phyloP scores from a whole-genome alignment of 495 filamentous ascomycete genomes.

The Penicillium parvum region DNA sequence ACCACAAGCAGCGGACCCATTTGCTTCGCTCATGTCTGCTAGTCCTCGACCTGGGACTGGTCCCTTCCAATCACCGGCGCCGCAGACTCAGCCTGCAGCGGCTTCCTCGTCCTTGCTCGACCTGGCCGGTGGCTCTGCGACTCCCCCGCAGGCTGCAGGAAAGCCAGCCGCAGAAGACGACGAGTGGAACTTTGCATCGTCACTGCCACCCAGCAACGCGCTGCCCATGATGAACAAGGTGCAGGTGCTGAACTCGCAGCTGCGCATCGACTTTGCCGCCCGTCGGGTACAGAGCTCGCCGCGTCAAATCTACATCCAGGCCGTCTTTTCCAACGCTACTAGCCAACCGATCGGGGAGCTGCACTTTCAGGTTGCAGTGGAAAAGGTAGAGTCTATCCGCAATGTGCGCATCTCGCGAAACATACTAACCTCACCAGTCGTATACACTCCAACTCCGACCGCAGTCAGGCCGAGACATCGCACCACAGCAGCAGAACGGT shows the following conservation, averaged over 20 bases:
- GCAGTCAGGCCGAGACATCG: conserved; percentile 72
- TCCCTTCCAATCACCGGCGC: conserved; percentile 29
- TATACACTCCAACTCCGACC: conserved; percentile 77
- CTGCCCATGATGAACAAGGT: conserved; percentile 57
- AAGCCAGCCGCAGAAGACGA: conserved; percentile 50
- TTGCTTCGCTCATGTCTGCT: conserved; percentile 62
- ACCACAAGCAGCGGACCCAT: conserved; percentile 53
- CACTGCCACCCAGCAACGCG: conserved; percentile 59
- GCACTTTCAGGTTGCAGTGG: conserved; percentile 88
- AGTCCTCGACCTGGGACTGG: conserved; percentile 41
- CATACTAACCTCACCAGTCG: conserved; percentile 38
- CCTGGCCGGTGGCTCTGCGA: conserved; percentile 24
- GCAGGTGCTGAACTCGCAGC: conserved; percentile 51
- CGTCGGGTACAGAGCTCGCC: conserved; percentile 35
- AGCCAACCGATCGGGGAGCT: conserved; percentile 67
- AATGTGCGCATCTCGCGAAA: not conserved
- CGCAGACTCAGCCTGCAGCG: conserved; percentile 16
- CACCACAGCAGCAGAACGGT: conserved; percentile 67
- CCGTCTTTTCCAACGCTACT: conserved; percentile 73
- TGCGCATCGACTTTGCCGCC: conserved; percentile 50
- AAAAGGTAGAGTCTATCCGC: conserved; percentile 60
- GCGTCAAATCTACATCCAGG: conserved; percentile 53
- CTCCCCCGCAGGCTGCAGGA: conserved; percentile 17
- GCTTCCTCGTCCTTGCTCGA: conserved; percentile 44
- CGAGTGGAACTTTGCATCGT: conserved; percentile 92